Evolutionary conservation across 2,329 filamentous ascomycete genomes (phyloP), one percentile per base, ranked within the genome.

Genomic region (Colletotrichum cuscutae): DNA sequence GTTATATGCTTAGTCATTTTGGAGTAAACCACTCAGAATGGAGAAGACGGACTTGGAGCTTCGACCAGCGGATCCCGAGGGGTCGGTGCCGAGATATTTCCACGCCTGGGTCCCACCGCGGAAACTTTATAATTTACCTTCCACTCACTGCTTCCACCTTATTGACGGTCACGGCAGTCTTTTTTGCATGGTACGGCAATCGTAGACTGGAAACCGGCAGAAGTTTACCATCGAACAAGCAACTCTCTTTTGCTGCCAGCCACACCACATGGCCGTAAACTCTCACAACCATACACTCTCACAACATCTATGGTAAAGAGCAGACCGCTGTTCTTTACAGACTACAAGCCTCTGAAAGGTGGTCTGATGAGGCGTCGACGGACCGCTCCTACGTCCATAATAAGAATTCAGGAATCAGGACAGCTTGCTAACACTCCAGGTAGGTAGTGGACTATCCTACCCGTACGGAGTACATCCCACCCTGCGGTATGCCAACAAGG

Each of bases 151-250:
- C 37, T 42, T 42, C 37, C 11, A 42, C 13, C 13, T 7, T 2
- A 19, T 42, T 42, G 37, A 42, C 15, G 13, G 37, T 13, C 15
- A 42, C 15, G 37, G 37, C 37, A 49, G n/a, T 30, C 24, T 24
- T 22, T 32, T 13, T 24, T 71, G 57, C 63, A 19, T 30, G 32
- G 56, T 57, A 56, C 49, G 62, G 61, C 53, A 59, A 35, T 37
- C 35, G n/a, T 26, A 26, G 35, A 49, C 19, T n/a, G 32, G 63
- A 58, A 66, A 13, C 54, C 13, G 7, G 46, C 46, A 35, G 54
- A 66, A 59, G 63, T 19, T 2, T 13, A 26, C 15, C 3, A 28
- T 26, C 30, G n/a, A 28, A 30, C 12, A n/a, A 12, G 42, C 6
- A 5, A 28, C 22, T 22, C 24, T 37, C 7, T 26, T n/a, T 24